Evolutionary conservation across 2,329 filamentous ascomycete species (phyloP).

Genomic region (Metarhizium sp.): DNA sequence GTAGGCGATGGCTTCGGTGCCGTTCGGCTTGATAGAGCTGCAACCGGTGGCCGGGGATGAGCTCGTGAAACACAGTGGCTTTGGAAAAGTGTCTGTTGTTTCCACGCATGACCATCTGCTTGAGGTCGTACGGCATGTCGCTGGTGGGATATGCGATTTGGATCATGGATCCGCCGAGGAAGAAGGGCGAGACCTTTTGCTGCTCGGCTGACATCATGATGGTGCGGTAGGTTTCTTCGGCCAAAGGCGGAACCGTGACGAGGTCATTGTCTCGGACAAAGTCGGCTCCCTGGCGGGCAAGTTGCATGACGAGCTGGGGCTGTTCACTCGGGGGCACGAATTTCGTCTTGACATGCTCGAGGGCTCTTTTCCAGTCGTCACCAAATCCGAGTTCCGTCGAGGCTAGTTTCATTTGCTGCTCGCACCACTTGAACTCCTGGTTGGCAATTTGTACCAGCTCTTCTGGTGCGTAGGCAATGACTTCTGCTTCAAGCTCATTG

Average conservation of each 20-base stretch:
- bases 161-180: slow-evolving; percentile 44
- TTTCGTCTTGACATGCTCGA: slow-evolving; percentile 46
- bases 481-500: slow-evolving; percentile 43
- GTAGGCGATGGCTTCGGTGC: slow-evolving; percentile 35
- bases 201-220: slow-evolving; percentile 44
- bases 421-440: slow-evolving; percentile 45
- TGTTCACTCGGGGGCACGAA: slow-evolving; percentile 46
- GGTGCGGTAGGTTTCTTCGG: slow-evolving; percentile 44
- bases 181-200: slow-evolving; percentile 50
- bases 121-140: slow-evolving; percentile 42
- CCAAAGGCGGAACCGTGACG: slow-evolving; percentile 44
- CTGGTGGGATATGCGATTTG: slow-evolving; percentile 47
- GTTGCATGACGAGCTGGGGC: slow-evolving; percentile 38
- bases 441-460: slow-evolving; percentile 43
- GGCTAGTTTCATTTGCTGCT: slow-evolving; percentile 42
- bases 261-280: slow-evolving; percentile 46
- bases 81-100: slow-evolving; percentile 49
- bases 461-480: slow-evolving; percentile 49
- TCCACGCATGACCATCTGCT: slow-evolving; percentile 50
- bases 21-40: slow-evolving; percentile 40
- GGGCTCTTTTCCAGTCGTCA: slow-evolving; percentile 39
- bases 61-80: slow-evolving; percentile 52
- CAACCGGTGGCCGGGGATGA: slow-evolving; percentile 49
- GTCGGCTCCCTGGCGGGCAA: slow-evolving; percentile 39
- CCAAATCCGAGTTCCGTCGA: slow-evolving; percentile 37